Evolutionary conservation across 192 early-diverging fungal species (phyloP).

Genomic region (Backusella tuberculispora): DNA sequence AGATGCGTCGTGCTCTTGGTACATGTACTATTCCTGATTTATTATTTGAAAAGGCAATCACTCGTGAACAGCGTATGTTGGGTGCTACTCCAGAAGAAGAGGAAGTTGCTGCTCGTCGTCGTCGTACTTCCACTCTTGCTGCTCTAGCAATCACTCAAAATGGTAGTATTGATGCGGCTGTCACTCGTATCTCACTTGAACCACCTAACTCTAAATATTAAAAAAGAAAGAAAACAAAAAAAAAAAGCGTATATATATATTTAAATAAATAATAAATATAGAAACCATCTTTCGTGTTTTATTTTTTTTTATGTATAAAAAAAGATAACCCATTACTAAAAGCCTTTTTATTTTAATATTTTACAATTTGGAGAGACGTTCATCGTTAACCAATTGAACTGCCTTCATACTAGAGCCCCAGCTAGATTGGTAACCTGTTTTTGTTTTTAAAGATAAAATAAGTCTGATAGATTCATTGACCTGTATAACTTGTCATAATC

Average conservation of each 20-base stretch:
- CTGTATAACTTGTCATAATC: not conserved
- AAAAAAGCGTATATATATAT: not conserved
- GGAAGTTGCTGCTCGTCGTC: not conserved
- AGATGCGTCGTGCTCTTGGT: conserved; percentile 80
- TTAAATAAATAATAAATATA: not conserved
- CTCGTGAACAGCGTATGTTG: conserved; percentile 11
- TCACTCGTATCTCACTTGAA: conserved; percentile 18
- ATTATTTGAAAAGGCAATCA: conserved; percentile 55
- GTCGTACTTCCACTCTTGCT: conserved; percentile 18
- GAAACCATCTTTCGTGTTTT: not conserved
- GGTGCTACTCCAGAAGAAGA: conserved; percentile 26
- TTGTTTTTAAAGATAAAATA: not conserved
- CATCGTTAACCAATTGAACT: conserved; percentile 14
- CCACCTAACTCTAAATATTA: not conserved
- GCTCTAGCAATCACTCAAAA: conserved; percentile 29
- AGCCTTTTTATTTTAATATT: conserved; percentile 2
- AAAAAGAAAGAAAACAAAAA: not conserved
- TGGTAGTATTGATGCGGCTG: conserved; percentile 29
- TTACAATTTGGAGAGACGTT: conserved; percentile 30
- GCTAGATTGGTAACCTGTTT: conserved; percentile 33
- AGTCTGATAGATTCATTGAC: not conserved
- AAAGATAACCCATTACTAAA: no score
- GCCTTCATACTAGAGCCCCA: conserved; percentile 31
- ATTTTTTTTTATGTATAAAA: not conserved
- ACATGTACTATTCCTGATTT: conserved; percentile 70